phyloP scores from a whole-genome alignment of 345 rosid genomes.

The Aquilaria yunnanensis region DNA sequence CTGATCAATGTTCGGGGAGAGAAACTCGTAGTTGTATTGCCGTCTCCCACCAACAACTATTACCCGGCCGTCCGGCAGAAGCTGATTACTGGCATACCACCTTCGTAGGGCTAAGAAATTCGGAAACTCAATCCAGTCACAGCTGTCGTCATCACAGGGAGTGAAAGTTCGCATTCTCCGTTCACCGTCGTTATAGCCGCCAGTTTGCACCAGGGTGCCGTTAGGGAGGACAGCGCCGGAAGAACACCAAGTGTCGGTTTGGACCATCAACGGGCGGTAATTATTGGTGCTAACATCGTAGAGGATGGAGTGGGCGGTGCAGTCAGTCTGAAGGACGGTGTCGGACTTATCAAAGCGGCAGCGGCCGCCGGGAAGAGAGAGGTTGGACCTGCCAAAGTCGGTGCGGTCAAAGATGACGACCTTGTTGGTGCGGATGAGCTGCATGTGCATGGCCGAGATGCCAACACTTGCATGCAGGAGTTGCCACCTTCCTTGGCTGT shows the following conservation, averaged over 20 bases:
- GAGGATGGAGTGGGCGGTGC: slow-evolving; percentile 83
- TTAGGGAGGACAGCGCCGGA: slow-evolving; percentile 60
- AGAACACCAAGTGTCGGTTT: slow-evolving; percentile 85
- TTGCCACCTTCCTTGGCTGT: slow-evolving; percentile 38
- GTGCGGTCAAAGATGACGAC: slow-evolving; percentile 81
- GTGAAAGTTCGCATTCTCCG: slow-evolving; percentile 42
- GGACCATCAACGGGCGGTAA: slow-evolving; percentile 54
- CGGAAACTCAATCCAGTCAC: slow-evolving; percentile 73
- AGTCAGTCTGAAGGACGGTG: slow-evolving; percentile 35
- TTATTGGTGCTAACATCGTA: slow-evolving; percentile 50
- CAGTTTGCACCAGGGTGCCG: slow-evolving; percentile 74
- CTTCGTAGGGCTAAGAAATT: slow-evolving; percentile 42
- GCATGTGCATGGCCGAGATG: slow-evolving; percentile 95
- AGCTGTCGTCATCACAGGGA: slow-evolving; percentile 34
- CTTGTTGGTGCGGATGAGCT: slow-evolving; percentile 59
- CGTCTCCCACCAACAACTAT: slow-evolving; percentile 73
- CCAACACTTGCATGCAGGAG: slow-evolving; percentile 61
- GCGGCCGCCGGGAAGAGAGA: slow-evolving; percentile 40
- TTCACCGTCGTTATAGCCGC: slow-evolving; percentile 76
- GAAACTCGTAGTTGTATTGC: slow-evolving; percentile 65
- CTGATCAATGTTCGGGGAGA: slow-evolving; percentile 18
- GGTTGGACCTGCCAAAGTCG: slow-evolving; percentile 68
- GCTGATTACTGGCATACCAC: slow-evolving; percentile 79
- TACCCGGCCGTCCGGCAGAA: slow-evolving; percentile 64
- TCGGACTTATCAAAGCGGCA: slow-evolving; percentile 47